Evolutionary conservation across 202 grass and related monocot species (phyloP), one percentile per base, ranked within the genome.

Genomic region (Alloteropsis angusta): DNA sequence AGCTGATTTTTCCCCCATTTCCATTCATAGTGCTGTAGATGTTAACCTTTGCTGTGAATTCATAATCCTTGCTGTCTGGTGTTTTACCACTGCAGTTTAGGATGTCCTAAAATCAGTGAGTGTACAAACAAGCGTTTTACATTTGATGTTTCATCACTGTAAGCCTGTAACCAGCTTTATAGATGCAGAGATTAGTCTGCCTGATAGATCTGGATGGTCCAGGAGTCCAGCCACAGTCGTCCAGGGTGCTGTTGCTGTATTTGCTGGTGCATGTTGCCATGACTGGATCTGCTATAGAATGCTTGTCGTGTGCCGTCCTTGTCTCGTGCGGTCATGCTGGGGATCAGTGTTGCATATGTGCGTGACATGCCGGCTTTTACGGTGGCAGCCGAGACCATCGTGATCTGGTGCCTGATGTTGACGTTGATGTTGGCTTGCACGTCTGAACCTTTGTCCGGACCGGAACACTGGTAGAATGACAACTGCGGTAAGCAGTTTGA

Each of bases 1-100:
- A 82, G 87, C 47, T 35, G 11, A 89, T 85, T 85, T 15, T 70
- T 63, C 69, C 85, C 85, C 68, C 73, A 74, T 78, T 82, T 56
- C 11, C 4, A 80, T 85, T 82, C 80, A 78, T 85, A 85, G 66
- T 36, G 14, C 37, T 82, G 87, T 89, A 85, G 87, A 82, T 88
- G 49, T 34, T 57, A 42, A 62, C 65, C 57, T 46, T 66, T 85
- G 71, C 82, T 18, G 70, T 76, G 63, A 85, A 64, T 54, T 65
- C 66, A 82, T 82, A 77, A 77, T 60, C 82, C 42, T 55, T 63
- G 45, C 43, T 28, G 47, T 71, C 35, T 78, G 65, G 78, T 78
- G 72, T 85, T 82, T 72, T 85, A 59, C n/a, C 54, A 61, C 54
- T 68, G 9, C 47, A 82, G 72, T 73, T 82, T 85, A 89, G 87